A percentile compares a stretch with the other conserved stretches of the same genome.
Conservation (phyloP, 345 rosid genomes). For the Populus nigra region DNA sequence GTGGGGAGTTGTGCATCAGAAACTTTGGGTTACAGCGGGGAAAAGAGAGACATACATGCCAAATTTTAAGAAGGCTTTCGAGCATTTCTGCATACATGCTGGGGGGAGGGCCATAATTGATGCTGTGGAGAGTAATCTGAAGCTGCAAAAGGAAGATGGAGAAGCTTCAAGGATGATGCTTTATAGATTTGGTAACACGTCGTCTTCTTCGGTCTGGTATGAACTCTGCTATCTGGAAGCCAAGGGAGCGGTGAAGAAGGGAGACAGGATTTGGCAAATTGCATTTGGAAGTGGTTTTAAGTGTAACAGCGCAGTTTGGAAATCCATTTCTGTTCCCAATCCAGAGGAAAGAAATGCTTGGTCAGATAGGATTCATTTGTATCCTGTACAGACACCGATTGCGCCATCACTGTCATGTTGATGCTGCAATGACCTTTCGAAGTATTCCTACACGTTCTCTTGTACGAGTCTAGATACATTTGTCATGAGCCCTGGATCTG, state of each 20-base stretch:
- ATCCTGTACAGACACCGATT: constrained; percentile 37
- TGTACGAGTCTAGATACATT: background rate
- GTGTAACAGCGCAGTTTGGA: constrained; percentile 63
- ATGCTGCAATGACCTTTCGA: background rate
- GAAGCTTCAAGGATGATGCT: constrained; percentile 67
- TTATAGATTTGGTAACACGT: constrained; percentile 59
- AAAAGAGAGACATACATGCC: constrained; percentile 36
- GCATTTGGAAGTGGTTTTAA: constrained; percentile 77
- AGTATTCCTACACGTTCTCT: background rate
- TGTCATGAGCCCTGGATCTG: background rate
- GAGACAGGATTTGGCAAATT: constrained; percentile 54
- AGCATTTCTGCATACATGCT: constrained; percentile 66
- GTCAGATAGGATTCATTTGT: constrained; percentile 49
- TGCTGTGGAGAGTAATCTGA: constrained; percentile 50
- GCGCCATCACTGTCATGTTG: background rate
- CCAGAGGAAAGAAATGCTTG: constrained; percentile 48
- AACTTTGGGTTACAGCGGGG: constrained; percentile 15
- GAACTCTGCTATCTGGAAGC: constrained; percentile 63
- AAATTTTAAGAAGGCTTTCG: constrained; percentile 54
- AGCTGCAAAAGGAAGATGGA: constrained; percentile 51
- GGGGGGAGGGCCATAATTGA: constrained; percentile 58
- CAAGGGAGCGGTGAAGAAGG: constrained; percentile 52
- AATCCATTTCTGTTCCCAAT: constrained; percentile 41
- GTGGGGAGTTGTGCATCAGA: constrained; percentile 30
- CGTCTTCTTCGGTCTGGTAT: constrained; percentile 73